These are phyloP conservation scores for Russula compacta DNA, from an alignment of 768 basidiomycete genomes.

Conservation along the genomic window DNA sequence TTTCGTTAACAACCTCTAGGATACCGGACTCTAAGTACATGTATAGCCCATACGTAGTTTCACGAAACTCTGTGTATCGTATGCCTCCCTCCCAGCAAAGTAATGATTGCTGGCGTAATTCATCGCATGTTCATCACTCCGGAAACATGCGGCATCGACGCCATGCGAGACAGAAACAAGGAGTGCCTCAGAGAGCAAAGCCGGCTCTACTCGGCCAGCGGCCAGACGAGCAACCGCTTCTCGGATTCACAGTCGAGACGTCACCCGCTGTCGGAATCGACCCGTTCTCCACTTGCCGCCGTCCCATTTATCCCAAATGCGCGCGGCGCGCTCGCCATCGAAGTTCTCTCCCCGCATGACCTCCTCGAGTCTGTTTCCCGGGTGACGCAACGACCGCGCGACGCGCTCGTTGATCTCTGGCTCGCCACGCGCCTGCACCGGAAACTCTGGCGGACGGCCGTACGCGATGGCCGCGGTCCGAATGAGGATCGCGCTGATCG, in stretches of 20 bases:
- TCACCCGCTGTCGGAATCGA: background rate
- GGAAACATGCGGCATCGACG: background rate
- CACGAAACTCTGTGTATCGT: background rate
- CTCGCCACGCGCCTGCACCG: conserved; percentile 36
- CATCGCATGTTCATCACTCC: background rate
- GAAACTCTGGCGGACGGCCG: conserved; percentile 36
- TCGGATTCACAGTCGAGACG: conserved; percentile 1
- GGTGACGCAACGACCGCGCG: conserved; percentile 31
- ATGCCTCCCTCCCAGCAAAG: background rate
- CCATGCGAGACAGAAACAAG: too few species aligned
- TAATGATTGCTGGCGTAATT: background rate
- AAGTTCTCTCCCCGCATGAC: conserved; percentile 23
- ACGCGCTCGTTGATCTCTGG: conserved; percentile 35
- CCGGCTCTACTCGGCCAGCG: background rate
- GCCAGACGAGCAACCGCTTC: background rate
- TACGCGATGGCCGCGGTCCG: conserved; percentile 43
- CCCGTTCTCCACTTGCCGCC: conserved; percentile 5
- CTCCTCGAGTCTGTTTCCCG: conserved; percentile 21
- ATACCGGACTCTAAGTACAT: background rate
- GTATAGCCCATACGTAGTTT: background rate
- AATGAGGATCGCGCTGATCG: conserved; percentile 42
- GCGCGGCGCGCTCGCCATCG: conserved; percentile 20
- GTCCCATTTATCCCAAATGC: conserved; percentile 16
- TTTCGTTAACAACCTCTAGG: background rate
- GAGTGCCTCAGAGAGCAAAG: background rate